Percentiles rank a stretch among this genome's conserved stretches.
Conservation (phyloP, 2,329 filamentous ascomycete genomes). For the Colletotrichum siamense region DNA sequence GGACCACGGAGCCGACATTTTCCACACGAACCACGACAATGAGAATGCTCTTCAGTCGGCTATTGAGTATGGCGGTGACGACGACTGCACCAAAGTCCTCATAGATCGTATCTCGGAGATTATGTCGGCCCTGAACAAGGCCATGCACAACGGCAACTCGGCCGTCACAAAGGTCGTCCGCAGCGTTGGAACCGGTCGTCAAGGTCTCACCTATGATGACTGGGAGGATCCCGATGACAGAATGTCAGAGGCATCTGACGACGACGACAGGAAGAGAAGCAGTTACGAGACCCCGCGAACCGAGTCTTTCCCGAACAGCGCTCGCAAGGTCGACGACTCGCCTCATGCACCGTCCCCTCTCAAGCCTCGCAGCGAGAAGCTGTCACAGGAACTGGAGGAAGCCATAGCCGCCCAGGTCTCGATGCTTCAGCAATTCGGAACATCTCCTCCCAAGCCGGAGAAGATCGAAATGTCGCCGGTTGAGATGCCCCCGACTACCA, state of each 20-base stretch:
- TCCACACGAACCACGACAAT: constrained; percentile 32
- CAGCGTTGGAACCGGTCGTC: constrained; percentile 29
- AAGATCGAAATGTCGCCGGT: neutral
- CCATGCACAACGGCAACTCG: constrained; percentile 33
- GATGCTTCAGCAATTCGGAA: neutral
- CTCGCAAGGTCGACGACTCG: neutral
- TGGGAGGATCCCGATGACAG: constrained; percentile 27
- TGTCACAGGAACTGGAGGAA: constrained; percentile 4
- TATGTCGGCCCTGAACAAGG: constrained; percentile 32
- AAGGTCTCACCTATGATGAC: constrained; percentile 29
- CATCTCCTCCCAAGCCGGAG: neutral
- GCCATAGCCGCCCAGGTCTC: constrained; percentile 10
- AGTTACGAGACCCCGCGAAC: neutral
- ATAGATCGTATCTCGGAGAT: constrained; percentile 34
- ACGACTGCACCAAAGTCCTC: constrained; percentile 33
- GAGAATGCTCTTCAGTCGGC: constrained; percentile 37
- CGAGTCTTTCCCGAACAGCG: neutral
- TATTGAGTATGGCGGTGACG: constrained; percentile 25
- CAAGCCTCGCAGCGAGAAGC: neutral
- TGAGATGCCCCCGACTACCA: neutral
- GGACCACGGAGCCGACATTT: constrained; percentile 38
- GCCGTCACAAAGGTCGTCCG: constrained; percentile 32
- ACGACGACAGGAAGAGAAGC: neutral
- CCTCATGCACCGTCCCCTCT: neutral
- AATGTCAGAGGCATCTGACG: neutral